phyloP scores from a whole-genome alignment of 148 eudicot genomes.

The Spergularia bocconei region DNA sequence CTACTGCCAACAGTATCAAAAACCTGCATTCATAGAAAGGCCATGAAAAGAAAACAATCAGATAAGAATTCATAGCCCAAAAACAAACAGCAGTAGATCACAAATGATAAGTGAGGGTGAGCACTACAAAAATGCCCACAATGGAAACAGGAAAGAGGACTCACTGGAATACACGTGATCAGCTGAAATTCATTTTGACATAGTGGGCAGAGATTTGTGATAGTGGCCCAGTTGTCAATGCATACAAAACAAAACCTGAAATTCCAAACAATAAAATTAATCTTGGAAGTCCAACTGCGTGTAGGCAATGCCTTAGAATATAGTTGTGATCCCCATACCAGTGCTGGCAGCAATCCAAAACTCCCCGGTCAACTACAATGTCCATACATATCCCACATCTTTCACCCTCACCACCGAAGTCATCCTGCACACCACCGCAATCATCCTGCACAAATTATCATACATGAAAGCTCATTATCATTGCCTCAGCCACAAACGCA shows the following conservation, averaged over 20 bases:
- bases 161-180: constrained; percentile 95
- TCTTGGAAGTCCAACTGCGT: background rate
- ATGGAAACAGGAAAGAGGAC: constrained; percentile 28
- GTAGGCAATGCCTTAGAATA: background rate
- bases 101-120: background rate
- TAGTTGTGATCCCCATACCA: constrained; percentile 47
- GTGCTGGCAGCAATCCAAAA: constrained; percentile 94
- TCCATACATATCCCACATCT: constrained; percentile 97
- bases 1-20: constrained; percentile 73
- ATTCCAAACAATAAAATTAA: constrained; percentile 14
- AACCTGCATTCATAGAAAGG: constrained; percentile 43
- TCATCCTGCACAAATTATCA: constrained; percentile 45
- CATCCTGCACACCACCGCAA: constrained; percentile 60
- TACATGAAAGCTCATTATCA: background rate
- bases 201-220: constrained; percentile 91
- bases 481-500: constrained; percentile 2
- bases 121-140: background rate
- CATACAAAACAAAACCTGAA: constrained; percentile 95
- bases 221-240: constrained; percentile 96
- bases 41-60: background rate
- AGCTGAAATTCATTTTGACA: constrained; percentile 95
- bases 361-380: constrained; percentile 76
- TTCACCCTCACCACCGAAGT: constrained; percentile 61
- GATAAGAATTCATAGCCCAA: background rate
- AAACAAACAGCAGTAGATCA: no score